Base-by-base conservation (phyloP, 352 stramenopile genomes). In the Thraustochytrium sp. region DNA sequence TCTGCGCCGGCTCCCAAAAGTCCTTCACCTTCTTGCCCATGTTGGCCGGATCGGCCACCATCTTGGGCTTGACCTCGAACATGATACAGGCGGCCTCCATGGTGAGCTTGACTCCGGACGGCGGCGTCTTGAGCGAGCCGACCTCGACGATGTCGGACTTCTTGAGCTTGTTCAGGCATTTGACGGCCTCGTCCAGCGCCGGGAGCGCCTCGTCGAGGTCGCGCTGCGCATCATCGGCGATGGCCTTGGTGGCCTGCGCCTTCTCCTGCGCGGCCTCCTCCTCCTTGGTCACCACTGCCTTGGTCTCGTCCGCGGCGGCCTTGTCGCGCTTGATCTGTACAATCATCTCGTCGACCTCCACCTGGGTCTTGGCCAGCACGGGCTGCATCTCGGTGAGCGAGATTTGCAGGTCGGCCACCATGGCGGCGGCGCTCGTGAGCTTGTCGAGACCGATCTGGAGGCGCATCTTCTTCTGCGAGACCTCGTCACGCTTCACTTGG, bases 51-150 rank as follows among this genome's bases (percentile, higher is more conserved):
- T 98, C 95, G 38, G 96, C 96, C 0, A 95, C 90, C 73, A 87
- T 96, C 46, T 97, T 87, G 0, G 94, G 94, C 18, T 93, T 89
- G 0, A 98, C 92, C 44, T 89, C 89, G 92, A 98, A 97, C 92
- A 98, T 96, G 75, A 98, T 94, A 84, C 93, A 98, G 3, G 97
- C 93, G 4, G 93, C 93, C 62, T 97, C 93, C 94, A 98, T 97
- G 37, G 96, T 93, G 2, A 98, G 88, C 78, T 98, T 97, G 21
- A 98, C 95, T 2, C 92, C 94, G 62, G 94, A 90, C 29, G 93
- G 93, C 0, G 94, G 94, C 75, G 96, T 98, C 86, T 97, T 97
- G 92, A 98, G 97, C 31, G 92, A 93, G 84, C 97, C 98, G 59
- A 98, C 94, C 86, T 98, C 94, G 1, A 93, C 96, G 85, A 98